Percentiles rank a stretch among this genome's conserved stretches.
Evolutionary conservation across 139 green algal genomes (phyloP).

Genomic region (Tetratostichococcus sp.): DNA sequence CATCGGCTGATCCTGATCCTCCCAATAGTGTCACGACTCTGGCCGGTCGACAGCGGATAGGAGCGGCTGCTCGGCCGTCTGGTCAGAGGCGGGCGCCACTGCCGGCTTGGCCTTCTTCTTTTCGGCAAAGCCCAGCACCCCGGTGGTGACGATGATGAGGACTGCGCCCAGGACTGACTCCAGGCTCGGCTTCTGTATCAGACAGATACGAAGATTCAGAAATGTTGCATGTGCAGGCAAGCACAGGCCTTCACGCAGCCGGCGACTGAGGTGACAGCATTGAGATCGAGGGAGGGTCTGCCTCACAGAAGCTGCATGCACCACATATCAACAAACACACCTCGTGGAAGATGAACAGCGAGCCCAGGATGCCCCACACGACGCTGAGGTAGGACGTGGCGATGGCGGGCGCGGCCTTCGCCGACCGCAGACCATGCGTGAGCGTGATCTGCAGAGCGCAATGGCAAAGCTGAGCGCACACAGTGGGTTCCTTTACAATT

Average conservation of each 20-base stretch:
- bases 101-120: constrained; percentile 3
- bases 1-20: no score
- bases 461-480: neutral
- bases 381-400: constrained; percentile 34
- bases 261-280: no score
- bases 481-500: neutral
- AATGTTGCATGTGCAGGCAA: no score
- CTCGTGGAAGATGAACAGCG: constrained; percentile 29
- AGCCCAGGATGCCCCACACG: constrained; percentile 11
- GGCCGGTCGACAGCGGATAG: neutral
- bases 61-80: neutral
- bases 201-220: neutral
- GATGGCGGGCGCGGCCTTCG: constrained; percentile 24
- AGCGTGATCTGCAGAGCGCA: constrained; percentile 27
- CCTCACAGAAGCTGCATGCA: no score
- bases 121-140: constrained; percentile 13
- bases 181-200: constrained; percentile 13
- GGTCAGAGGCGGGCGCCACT: neutral
- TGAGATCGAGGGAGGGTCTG: no score
- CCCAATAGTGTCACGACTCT: neutral
- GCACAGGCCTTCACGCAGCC: no score
- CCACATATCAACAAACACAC: no score
- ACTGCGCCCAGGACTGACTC: constrained; percentile 15
- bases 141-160: constrained; percentile 21
- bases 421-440: constrained; percentile 25